Base-by-base conservation (phyloP, 495 filamentous ascomycete genomes). In the Podospora tetraspora region DNA sequence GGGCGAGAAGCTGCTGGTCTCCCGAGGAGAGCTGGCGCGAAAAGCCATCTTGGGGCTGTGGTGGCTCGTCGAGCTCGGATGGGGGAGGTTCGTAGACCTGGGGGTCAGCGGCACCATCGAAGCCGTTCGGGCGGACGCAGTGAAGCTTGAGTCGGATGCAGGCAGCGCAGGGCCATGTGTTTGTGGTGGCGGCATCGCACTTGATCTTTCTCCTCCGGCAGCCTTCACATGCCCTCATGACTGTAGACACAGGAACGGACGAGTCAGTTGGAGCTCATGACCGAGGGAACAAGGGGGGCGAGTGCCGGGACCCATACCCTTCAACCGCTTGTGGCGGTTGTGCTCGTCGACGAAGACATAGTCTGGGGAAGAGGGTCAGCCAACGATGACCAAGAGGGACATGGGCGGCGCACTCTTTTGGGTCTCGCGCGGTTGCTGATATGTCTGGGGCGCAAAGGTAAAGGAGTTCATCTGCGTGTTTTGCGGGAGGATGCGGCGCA, bases 321-420 rank as follows among this genome's bases (percentile, higher is more conserved):
- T 99, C 65, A 98, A 81, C 70, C 95, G 86, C 81, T 97, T 97
- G 80, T 99, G 95, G 59, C 95, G 89, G 79, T 98, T 99, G 77
- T 99, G 94, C 79, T 99, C 95, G 78, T 99, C 96, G 63, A 99
- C 95, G 74, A 99, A 99, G 60, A 99, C 95, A 91, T 97, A 99
- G 75, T 97, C 94, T 97, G 70, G 27, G 69, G 8, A 72, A 73
- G 27, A 59, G 21, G 32, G 73, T 73, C 62, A 71, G 71, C 67
- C 63, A 19, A 22, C 13, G 5, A 8, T 10, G 27, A 34, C 34
- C 11, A 9, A 22, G 43, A 59, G 71, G 56, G 27, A 66, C 67
- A 63, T 61, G 63, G 43, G 57, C 22, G 30, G 70, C 87, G 77
- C 77, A 90, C 88, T 90, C 72, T 89, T 89, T 74, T 90, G 88